Conservation (phyloP, 345 rosid genomes). For the Salix exigua region DNA sequence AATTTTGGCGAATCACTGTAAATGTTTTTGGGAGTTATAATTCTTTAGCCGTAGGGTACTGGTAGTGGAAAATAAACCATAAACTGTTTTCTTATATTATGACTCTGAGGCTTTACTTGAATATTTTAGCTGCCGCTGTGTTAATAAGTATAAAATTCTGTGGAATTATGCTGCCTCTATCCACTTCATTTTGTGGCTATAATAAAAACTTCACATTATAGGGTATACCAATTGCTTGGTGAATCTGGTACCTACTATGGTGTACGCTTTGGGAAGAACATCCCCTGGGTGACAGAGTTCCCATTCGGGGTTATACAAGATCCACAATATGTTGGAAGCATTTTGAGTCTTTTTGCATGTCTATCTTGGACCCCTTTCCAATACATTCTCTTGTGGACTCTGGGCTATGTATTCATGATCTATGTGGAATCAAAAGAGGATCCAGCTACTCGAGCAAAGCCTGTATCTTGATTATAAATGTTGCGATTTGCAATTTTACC, state of each 20-base stretch:
- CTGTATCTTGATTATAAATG: conserved; percentile 35
- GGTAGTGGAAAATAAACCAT: not conserved
- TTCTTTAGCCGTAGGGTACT: not conserved
- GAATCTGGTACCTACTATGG: conserved; percentile 92
- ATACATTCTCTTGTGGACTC: conserved; percentile 69
- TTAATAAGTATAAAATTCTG: not conserved
- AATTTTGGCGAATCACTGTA: not conserved
- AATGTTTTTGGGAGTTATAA: not conserved
- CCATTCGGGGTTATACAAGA: conserved; percentile 87
- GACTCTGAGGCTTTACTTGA: not conserved
- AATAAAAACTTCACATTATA: conserved; percentile 24
- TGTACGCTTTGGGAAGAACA: conserved; percentile 69
- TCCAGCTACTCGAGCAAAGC: conserved; percentile 59
- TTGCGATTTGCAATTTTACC: not conserved
- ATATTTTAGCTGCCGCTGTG: not conserved
- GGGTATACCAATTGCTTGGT: conserved; percentile 88
- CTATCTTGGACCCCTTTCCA: conserved; percentile 76
- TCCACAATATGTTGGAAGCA: conserved; percentile 90
- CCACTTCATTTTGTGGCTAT: not conserved
- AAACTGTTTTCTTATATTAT: not conserved
- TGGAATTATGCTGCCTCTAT: conserved; percentile 1
- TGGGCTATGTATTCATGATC: conserved; percentile 72
- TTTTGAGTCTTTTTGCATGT: conserved; percentile 70
- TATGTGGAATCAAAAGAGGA: conserved; percentile 65
- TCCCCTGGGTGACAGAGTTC: conserved; percentile 76